Base-by-base conservation (phyloP, 208 protist genomes). In the Leishmania major region DNA sequence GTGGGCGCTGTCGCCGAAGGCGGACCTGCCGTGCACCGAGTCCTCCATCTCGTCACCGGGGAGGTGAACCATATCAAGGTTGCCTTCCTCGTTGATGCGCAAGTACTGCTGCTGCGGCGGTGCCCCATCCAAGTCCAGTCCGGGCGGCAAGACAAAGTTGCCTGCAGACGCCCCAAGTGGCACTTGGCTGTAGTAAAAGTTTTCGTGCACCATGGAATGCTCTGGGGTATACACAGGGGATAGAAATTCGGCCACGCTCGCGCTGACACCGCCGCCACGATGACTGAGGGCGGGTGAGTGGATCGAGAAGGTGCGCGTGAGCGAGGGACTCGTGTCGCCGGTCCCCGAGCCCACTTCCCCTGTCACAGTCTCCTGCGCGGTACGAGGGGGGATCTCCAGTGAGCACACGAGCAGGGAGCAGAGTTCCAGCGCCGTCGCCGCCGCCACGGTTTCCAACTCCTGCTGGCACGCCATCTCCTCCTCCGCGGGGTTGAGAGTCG, bases 51-150 rank as follows among this genome's bases (percentile, higher is more conserved):
- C 94, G 11, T 97, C 90, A 37, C 94, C 94, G 3, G 83, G 84
- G 5, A 92, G 80, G 66, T 84, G 80, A 62, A 91, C 92, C 76
- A 95, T 87, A 70, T 97, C 94, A n/a, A 97, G 86, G 80, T 89
- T 94, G 53, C 94, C 94, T 51, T 92, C 87, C 28, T 93, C 89
- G 80, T 95, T 97, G 85, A 97, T 94, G 66, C 94, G 91, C 53
- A 97, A 80, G 77, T 91, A 95, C 85, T 97, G 94, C 78, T 94
- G 90, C 55, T 83, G 77, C 35, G 90, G 84, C 19, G 86, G 77
- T 28, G n/a, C 60, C 8, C 75, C 80, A 47, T 88, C 79, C 43
- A 90, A 67, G 78, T 85, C 59, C 47, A 87, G 82, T 43, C 90
- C 88, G 5, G 83, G 57, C 1, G 94, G 94, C n/a, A 95, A 82